Evolutionary conservation across 2,329 filamentous ascomycete species (phyloP).

Genomic region (Paecilomyces formosus): DNA sequence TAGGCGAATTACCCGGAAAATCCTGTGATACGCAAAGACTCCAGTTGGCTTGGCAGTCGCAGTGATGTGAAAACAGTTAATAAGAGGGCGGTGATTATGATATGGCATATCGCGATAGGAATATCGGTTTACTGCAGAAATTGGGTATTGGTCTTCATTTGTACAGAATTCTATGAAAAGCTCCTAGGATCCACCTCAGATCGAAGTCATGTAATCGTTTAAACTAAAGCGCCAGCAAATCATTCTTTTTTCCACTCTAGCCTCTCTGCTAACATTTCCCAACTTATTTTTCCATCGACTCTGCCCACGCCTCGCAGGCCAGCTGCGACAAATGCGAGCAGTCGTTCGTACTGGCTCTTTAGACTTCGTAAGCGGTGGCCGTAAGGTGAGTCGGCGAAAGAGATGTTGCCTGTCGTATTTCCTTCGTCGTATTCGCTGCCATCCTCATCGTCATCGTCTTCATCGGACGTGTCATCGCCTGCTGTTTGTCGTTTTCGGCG

Average conservation of each 20-base stretch:
- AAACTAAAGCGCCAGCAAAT: not conserved
- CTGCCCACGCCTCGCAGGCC: slow-evolving; percentile 69
- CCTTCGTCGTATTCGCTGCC: slow-evolving; percentile 30
- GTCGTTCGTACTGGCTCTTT: slow-evolving; percentile 55
- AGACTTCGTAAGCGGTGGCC: slow-evolving; percentile 49
- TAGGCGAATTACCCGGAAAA: no score
- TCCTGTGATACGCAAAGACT: no score
- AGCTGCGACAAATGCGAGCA: slow-evolving; percentile 62
- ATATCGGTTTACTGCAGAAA: no score
- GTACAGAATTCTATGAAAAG: no score
- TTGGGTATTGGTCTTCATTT: no score
- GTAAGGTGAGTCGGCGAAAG: slow-evolving; percentile 39
- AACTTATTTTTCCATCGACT: slow-evolving; percentile 62
- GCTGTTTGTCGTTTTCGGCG: slow-evolving; percentile 8
- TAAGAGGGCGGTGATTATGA: no score
- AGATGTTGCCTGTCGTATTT: slow-evolving; percentile 32
- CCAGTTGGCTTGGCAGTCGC: no score
- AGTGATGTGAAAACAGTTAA: no score
- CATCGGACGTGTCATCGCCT: slow-evolving; percentile 15
- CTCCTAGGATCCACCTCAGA: no score
- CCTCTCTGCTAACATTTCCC: slow-evolving; percentile 77
- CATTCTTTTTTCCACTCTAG: slow-evolving; percentile 47
- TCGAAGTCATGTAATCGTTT: no score
- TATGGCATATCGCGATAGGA: no score
- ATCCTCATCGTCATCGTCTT: slow-evolving; percentile 20